phyloP scores from a whole-genome alignment of 345 rosid species.

The Corchorus capsularis region DNA sequence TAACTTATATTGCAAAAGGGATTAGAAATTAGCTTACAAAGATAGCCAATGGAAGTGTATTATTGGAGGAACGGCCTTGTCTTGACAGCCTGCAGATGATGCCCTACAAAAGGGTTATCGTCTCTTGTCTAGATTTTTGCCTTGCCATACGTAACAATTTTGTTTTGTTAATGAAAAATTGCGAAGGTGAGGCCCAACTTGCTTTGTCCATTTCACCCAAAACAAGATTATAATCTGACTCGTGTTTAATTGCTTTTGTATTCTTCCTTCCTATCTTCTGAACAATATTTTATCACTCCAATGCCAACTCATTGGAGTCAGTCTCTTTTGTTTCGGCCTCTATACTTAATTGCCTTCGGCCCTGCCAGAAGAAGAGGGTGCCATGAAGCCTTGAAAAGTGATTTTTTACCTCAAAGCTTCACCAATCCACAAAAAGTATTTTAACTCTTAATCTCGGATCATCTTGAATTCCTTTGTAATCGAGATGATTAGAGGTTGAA shows the following conservation, averaged over 20 bases:
- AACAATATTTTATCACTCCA: constrained; percentile 2
- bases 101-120: constrained; percentile 8
- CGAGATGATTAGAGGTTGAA: too few relatives aligned
- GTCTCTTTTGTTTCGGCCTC: constrained; percentile 27
- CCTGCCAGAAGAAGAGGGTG: background rate
- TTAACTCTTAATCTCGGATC: too few relatives aligned
- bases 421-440: too few relatives aligned
- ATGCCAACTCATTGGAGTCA: constrained; percentile 28
- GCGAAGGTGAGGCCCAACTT: background rate
- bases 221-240: background rate
- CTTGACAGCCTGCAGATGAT: constrained; percentile 17
- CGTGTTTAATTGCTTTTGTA: constrained; percentile 20
- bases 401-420: too few relatives aligned
- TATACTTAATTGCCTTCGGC: background rate
- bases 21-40: too few relatives aligned
- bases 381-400: background rate
- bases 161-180: background rate
- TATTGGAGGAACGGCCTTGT: background rate
- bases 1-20: too few relatives aligned
- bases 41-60: too few relatives aligned
- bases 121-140: background rate
- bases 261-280: constrained; percentile 19
- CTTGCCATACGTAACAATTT: too few relatives aligned
- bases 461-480: too few relatives aligned
- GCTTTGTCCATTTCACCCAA: constrained; percentile 16